Evolutionary conservation across 2,329 filamentous ascomycete species (phyloP), one percentile per base, ranked within the genome.

Genomic region (Talaromyces sp.): DNA sequence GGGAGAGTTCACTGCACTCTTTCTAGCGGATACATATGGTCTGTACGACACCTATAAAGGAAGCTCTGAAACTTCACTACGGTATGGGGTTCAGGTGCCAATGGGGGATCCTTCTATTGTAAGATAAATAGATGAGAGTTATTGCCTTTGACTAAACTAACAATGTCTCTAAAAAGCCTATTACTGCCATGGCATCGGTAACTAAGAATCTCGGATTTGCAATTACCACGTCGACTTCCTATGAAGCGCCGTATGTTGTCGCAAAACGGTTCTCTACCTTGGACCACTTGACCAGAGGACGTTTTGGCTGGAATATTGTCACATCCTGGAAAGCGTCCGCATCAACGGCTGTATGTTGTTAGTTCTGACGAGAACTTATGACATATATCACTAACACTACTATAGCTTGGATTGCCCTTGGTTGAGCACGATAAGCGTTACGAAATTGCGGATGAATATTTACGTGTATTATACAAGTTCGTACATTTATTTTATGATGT

Each of bases 41-140:
- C 85, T 85, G 4, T 89, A 90, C 68, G 87, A 91, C 75, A 86
- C 90, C 3, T 90, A 89, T 73, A 85, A 85, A 63, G 83, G 85
- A 0, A 84, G 84, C 0, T 72, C 78, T 3, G 80, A 83, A 2
- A 82, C 87, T 0, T 85, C 86, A 0, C 82, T 89, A 56, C 71
- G 80, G 0, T 84, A 85, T 0, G 88, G 85, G 0, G 85, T 87
- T 0, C 88, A 90, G 72, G 89, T 86, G 82, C 88, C 88, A 0
- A 85, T 89, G 23, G 89, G 88, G 63, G 87, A 90, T 70, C 87
- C 87, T 0, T 47, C 42, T 8, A 47, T 47, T 47, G 42, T 47
- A 47, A n/a, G 23, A n/a, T 47, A 4, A 47, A 23, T 8, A 47
- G 9, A 47, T 23, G 23, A 23, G 23, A 44, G 9, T 6, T 1